These are phyloP conservation scores for Colletotrichum coccodes DNA, from an alignment of 2,329 filamentous ascomycete species.

Conservation along the genomic window DNA sequence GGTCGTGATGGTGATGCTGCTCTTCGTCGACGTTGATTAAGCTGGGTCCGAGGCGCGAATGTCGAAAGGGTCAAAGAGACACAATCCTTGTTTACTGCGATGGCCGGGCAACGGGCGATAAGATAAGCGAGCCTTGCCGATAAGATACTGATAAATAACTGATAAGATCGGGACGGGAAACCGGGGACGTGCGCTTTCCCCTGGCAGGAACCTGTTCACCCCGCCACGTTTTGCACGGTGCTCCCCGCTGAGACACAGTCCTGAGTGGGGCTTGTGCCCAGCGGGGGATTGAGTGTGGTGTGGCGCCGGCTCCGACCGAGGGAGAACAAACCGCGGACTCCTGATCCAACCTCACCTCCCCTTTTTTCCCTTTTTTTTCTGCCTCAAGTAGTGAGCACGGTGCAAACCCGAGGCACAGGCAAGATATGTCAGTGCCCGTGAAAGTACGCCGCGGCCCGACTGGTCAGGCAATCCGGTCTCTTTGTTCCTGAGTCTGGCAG, in stretches of 20 bases:
- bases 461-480: neutral
- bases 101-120: slow-evolving; percentile 30
- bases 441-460: neutral
- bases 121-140: slow-evolving; percentile 3
- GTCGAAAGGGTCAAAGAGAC: neutral
- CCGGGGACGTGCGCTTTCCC: neutral
- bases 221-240: slow-evolving; percentile 26
- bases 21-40: neutral
- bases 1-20: slow-evolving; percentile 1
- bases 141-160: neutral
- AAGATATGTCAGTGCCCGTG: neutral
- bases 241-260: slow-evolving; percentile 17
- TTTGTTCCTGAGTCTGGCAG: slow-evolving; percentile 6
- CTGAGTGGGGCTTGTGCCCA: slow-evolving; percentile 12
- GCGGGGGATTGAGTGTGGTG: neutral
- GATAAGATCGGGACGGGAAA: neutral
- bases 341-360: slow-evolving; percentile 19
- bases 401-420: neutral
- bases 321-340: slow-evolving; percentile 1
- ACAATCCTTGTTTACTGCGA: slow-evolving; percentile 29
- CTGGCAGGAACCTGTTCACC: neutral
- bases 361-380: neutral
- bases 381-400: neutral
- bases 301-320: slow-evolving; percentile 18
- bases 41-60: neutral